A percentile compares a stretch with the other conserved stretches of the same genome.
Evolutionary conservation across 148 eudicot genomes (phyloP).

Genomic region (Simmondsia chinensis): DNA sequence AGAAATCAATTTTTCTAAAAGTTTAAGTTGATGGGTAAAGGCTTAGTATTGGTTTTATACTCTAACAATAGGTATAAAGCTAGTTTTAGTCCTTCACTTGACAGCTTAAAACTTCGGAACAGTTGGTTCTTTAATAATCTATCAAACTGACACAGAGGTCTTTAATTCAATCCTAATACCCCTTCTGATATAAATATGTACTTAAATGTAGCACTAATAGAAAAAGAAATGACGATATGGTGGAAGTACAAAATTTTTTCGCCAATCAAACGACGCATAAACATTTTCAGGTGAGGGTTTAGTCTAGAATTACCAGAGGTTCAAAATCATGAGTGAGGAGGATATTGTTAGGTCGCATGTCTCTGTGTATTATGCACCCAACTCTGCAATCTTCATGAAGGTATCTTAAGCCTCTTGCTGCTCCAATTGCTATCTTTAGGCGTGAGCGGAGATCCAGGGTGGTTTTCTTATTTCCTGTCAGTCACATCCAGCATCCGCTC

Average conservation of each 20-base stretch:
- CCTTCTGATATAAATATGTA: too few relatives aligned
- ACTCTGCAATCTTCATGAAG: conserved; percentile 97
- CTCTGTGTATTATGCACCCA: conserved; percentile 79
- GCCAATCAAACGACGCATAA: background rate
- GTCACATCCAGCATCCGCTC: conserved; percentile 3
- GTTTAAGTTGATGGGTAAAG: too few relatives aligned
- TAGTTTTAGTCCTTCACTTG: too few relatives aligned
- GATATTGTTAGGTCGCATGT: conserved; percentile 77
- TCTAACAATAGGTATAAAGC: too few relatives aligned
- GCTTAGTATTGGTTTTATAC: too few relatives aligned
- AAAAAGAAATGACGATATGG: too few relatives aligned
- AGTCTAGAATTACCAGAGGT: conserved; percentile 55
- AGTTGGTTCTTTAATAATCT: too few relatives aligned
- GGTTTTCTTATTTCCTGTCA: conserved; percentile 38
- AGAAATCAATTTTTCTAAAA: too few relatives aligned
- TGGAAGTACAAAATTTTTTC: background rate
- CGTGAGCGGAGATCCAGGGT: conserved; percentile 54
- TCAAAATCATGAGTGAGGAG: conserved; percentile 85
- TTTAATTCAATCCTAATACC: too few relatives aligned
- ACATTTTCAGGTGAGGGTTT: background rate
- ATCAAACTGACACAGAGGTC: too few relatives aligned
- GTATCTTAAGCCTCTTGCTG: conserved; percentile 86
- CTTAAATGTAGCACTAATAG: too few relatives aligned
- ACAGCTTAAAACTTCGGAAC: too few relatives aligned
- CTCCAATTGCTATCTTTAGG: conserved; percentile 66